Evolutionary conservation across 257 asterid species (phyloP).

Genomic region (Thymus mandschuricus): DNA sequence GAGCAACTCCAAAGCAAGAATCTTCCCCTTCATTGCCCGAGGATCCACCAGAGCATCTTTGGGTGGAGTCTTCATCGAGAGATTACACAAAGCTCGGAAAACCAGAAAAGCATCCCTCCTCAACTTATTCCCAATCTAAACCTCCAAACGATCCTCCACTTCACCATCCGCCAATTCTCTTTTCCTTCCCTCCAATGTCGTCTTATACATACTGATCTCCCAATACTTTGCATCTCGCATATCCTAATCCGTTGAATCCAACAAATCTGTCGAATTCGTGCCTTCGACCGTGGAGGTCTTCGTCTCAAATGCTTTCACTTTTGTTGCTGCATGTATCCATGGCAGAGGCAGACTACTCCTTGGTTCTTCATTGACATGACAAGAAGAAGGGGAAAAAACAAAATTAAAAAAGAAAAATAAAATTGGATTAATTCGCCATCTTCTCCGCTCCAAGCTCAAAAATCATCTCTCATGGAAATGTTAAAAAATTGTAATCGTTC

Average conservation of each 20-base stretch:
- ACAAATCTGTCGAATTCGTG: conserved; percentile 95
- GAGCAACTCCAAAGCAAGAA: conserved; percentile 51
- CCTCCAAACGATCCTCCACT: conserved; percentile 87
- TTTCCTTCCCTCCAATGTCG: conserved; percentile 94
- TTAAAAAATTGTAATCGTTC: neutral
- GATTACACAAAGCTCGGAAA: conserved; percentile 90
- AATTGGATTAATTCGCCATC: neutral
- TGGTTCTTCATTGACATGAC: neutral
- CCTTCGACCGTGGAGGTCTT: conserved; percentile 90
- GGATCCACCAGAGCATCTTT: conserved; percentile 86
- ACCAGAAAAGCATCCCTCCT: conserved; percentile 94
- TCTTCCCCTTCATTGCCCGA: conserved; percentile 97
- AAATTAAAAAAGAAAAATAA: neutral
- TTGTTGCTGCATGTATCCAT: conserved; percentile 26
- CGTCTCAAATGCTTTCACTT: conserved; percentile 46
- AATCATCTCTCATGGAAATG: neutral
- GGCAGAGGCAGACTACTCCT: conserved; percentile 53
- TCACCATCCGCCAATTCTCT: conserved; percentile 96
- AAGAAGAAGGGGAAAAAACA: too few species aligned
- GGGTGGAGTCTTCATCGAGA: conserved; percentile 98
- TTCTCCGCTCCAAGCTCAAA: neutral
- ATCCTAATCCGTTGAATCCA: conserved; percentile 97
- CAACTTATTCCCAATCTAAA: conserved; percentile 93
- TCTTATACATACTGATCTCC: conserved; percentile 99
- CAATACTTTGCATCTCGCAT: conserved; percentile 98